Base-by-base conservation (phyloP, 345 rosid genomes). In the Eutrema japonicum region DNA sequence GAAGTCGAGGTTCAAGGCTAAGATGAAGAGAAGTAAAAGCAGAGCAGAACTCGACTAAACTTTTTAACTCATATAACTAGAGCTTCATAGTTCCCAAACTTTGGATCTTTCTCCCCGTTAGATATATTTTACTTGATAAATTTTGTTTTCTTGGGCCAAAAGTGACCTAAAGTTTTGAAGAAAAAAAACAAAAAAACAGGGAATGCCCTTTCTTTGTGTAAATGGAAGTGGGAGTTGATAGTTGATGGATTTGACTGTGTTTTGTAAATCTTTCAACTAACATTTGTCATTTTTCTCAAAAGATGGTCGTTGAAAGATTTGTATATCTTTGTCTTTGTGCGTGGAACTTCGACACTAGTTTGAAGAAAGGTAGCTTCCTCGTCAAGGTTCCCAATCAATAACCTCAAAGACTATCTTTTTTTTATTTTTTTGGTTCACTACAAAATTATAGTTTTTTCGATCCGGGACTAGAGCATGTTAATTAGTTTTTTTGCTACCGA, bases 1-100 rank as follows among this genome's bases (percentile, higher is more conserved):
- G 10, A 95, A 92, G 82, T 95, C 97, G 40, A 89, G 92, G 84
- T 95, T 95, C 67, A 92, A 95, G 81, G 98, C 96, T 11, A 92
- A 95, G 87, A 95, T 92, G 97, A 92, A 84, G 83, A 86, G 84
- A 82, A 86, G 84, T 43, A 92, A 90, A 91, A 85, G 91, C 86
- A 92, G 76, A 86, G 89, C 75, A 59, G 92, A 88, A 37, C 78
- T 91, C 40, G 78, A 82, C 16, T 85, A 80, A 37, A 53, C 6
- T 68, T 33, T 11, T 53, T 68, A 59, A 76, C 75, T 70, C 54
- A 26, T 68, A 43, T 75, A 63, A 61, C 50, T 56, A 73, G 59
- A 76, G 64, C 74, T 63, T 69, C 36, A 62, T 69, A 61, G 70
- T 32, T 16, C 5, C 42, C 62, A 43, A 53, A 36, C 58, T 69